Evolutionary conservation across 1,139 yeast genomes (phyloP), one percentile per base, ranked within the genome.

Genomic region (Kluyveromyces marxianus): DNA sequence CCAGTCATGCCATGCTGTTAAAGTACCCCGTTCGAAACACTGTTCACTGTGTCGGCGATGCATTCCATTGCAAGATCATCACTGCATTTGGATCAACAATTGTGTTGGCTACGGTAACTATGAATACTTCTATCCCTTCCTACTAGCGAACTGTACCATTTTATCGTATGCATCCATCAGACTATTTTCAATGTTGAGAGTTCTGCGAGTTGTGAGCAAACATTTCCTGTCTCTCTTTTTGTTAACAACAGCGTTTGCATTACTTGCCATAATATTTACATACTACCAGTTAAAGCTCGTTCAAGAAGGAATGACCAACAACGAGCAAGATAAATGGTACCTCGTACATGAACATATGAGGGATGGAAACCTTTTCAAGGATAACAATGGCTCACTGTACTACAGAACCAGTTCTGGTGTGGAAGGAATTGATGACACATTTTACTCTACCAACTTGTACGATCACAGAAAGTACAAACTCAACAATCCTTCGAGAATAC

Each of bases 61-160:
- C 61, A 70, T 83, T 3, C 68, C 81, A 33, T 60, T 83, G 50
- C 79, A 75, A 55, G 98, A 92, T 62, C 98, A 92, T 61, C 97
- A 92, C 66, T 92, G 98, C 60, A 66, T 88, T n/a, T 92, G 97
- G 96, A 68, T 90, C 48, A 90, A 90, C 66, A 89, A 86, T 59
- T 92, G 97, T 65, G 76, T 92, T 31, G 97, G 97, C 0, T 74
- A 74, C 56, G 72, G 77, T 44, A 92, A 92, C 59, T 85, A 79
- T 64, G 69, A 76, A 39, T 86, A 81, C 75, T 92, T 92, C 59
- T 56, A 85, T 44, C 51, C 67, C 6, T 90, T 83, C 57, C 66
- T 92, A 39, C 34, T 73, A 0, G 68, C 80, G 33, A 83, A 86
- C 51, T 62, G 75, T 35, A 62, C 74, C 51, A 70, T 83, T 38